phyloP scores from a whole-genome alignment of 139 green algal species.

The Dunaliella primolecta region DNA sequence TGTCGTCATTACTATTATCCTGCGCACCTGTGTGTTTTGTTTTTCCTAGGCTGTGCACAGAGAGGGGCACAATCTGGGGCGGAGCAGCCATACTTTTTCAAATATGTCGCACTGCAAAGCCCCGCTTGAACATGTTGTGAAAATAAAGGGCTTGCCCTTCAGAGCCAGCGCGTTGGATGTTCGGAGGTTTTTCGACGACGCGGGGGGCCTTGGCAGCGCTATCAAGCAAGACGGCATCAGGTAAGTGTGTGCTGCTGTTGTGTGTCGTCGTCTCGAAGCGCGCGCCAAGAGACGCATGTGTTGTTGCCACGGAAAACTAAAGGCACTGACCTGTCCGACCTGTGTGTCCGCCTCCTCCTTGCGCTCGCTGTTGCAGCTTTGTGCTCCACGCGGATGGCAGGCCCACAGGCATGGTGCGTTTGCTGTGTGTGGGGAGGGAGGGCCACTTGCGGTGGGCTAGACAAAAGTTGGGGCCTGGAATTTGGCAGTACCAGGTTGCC shows the following conservation, averaged over 20 bases:
- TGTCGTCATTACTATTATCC: too few relatives aligned
- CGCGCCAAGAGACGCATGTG: not conserved
- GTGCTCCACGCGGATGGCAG: conserved; percentile 71
- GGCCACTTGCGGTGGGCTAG: too few relatives aligned
- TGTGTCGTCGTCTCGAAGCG: too few relatives aligned
- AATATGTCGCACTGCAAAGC: too few relatives aligned
- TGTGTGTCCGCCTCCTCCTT: not conserved
- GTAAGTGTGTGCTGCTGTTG: not conserved
- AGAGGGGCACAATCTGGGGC: too few relatives aligned
- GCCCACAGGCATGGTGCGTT: conserved; percentile 69
- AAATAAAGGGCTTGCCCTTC: conserved; percentile 69
- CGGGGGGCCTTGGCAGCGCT: not conserved
- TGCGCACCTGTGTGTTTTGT: too few relatives aligned
- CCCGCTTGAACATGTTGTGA: too few relatives aligned
- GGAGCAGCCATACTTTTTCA: too few relatives aligned
- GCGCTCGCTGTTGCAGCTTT: conserved; percentile 46
- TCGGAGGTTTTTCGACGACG: conserved; percentile 60
- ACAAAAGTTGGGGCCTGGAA: too few relatives aligned
- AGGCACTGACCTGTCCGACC: not conserved
- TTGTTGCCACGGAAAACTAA: not conserved
- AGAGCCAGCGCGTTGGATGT: conserved; percentile 50
- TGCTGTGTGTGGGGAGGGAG: too few relatives aligned
- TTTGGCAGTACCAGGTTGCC: too few relatives aligned
- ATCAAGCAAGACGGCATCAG: conserved; percentile 67
- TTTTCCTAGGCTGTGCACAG: too few relatives aligned